phyloP scores from a whole-genome alignment of 2,329 filamentous ascomycete genomes.

The Nemania sp. region DNA sequence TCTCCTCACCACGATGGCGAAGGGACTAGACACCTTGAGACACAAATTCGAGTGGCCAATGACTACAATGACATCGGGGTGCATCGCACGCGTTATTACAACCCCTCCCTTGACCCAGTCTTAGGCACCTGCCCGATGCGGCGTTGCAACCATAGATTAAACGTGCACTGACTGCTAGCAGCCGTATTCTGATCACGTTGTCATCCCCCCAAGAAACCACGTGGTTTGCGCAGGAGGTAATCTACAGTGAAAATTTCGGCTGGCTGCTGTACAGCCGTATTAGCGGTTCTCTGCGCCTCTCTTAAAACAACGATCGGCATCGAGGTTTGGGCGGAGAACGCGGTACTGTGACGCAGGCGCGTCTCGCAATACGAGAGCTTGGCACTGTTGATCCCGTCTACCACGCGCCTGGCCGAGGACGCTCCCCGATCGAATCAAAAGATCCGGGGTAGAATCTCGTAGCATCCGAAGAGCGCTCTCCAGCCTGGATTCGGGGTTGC shows the following conservation, averaged over 20 bases:
- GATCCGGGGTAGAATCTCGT: slow-evolving; percentile 11
- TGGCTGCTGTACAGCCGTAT: neutral
- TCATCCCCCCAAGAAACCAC: neutral
- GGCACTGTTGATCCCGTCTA: slow-evolving; percentile 25
- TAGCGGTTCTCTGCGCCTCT: neutral
- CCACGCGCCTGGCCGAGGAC: neutral
- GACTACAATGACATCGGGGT: neutral
- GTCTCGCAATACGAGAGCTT: slow-evolving; percentile 27
- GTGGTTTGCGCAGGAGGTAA: neutral
- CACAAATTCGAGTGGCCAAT: neutral
- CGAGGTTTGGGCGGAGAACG: slow-evolving; percentile 20
- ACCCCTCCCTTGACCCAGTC: neutral
- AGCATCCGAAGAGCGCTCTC: neutral
- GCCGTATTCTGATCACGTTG: neutral
- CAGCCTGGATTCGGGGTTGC: neutral
- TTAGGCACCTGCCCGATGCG: neutral
- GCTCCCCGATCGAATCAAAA: slow-evolving; percentile 18
- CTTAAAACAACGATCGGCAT: slow-evolving; percentile 1
- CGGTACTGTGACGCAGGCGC: slow-evolving; percentile 16
- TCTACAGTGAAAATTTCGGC: neutral
- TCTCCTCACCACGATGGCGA: too few species aligned
- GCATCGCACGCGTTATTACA: neutral
- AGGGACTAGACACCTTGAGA: too few species aligned
- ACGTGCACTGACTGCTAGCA: neutral
- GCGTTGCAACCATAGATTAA: neutral